Conservation (phyloP, 1,284 basidiomycete species). For the Marasmius fiardii region DNA sequence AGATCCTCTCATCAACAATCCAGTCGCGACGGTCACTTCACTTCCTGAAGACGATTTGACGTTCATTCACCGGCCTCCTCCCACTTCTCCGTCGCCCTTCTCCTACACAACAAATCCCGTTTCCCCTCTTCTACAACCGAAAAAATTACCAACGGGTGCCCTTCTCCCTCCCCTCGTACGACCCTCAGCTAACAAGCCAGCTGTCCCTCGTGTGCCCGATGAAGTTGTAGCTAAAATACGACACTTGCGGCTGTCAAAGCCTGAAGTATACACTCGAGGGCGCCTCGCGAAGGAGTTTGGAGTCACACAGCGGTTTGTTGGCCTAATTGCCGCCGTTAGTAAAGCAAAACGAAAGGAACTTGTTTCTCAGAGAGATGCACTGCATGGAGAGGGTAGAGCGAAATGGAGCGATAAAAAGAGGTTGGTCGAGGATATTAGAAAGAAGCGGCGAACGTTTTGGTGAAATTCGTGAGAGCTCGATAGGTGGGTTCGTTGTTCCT, state of each 20-base stretch:
- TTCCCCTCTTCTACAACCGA: constrained; percentile 58
- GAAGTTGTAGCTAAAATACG: constrained; percentile 54
- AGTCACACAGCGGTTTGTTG: constrained; percentile 54
- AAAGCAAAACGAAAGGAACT: constrained; percentile 39
- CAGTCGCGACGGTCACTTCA: constrained; percentile 51
- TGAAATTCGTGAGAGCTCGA: constrained; percentile 26
- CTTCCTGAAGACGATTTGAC: constrained; percentile 57
- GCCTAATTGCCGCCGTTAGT: constrained; percentile 52
- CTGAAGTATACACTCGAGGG: constrained; percentile 44
- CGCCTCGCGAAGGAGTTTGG: constrained; percentile 58
- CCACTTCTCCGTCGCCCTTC: constrained; percentile 63
- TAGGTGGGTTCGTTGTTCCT: not conserved
- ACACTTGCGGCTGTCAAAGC: constrained; percentile 49
- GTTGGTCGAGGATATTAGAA: constrained; percentile 49
- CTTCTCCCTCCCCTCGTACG: constrained; percentile 45
- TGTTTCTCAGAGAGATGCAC: constrained; percentile 32
- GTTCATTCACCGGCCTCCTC: constrained; percentile 77
- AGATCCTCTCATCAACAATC: constrained; percentile 61
- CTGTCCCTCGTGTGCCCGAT: constrained; percentile 41
- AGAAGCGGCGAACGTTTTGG: constrained; percentile 59
- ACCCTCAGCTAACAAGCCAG: constrained; percentile 31
- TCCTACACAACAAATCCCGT: constrained; percentile 65
- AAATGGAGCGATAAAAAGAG: constrained; percentile 61
- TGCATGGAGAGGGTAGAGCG: constrained; percentile 37
- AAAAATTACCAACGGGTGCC: constrained; percentile 23